Evolutionary conservation across 345 rosid genomes (phyloP).

Genomic region (Rubroshorea leprosula): DNA sequence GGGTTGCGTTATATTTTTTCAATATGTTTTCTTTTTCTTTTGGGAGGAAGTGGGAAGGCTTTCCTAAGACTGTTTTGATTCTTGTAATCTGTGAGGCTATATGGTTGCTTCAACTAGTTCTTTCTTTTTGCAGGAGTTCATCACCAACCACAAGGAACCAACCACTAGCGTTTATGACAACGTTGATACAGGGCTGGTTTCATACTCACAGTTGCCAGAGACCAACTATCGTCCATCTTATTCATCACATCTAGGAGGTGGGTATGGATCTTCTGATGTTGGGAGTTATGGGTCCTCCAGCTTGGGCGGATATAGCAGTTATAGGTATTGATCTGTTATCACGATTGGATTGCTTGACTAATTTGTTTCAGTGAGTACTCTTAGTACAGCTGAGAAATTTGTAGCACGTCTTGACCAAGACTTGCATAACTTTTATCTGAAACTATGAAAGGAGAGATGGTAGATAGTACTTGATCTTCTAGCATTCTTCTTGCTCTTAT

Average conservation of each 20-base stretch:
- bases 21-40: neutral
- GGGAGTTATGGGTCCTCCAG: slow-evolving; percentile 19
- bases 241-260: slow-evolving; percentile 14
- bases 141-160: slow-evolving; percentile 24
- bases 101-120: neutral
- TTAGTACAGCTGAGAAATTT: no score
- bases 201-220: slow-evolving; percentile 27
- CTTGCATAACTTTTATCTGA: neutral
- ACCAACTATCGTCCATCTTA: slow-evolving; percentile 18
- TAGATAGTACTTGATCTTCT: neutral
- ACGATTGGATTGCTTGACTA: neutral
- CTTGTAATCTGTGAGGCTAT: neutral
- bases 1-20: no score
- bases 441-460: neutral
- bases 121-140: slow-evolving; percentile 23
- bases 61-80: neutral
- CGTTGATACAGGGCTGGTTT: slow-evolving; percentile 17
- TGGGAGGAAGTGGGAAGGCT: neutral
- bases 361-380: neutral
- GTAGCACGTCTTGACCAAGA: no score
- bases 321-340: slow-evolving; percentile 15
- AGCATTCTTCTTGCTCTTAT: neutral
- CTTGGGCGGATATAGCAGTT: slow-evolving; percentile 24
- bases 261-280: slow-evolving; percentile 24
- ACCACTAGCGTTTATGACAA: slow-evolving; percentile 22